Evolutionary conservation across 495 filamentous ascomycete genomes (phyloP).

Genomic region (Trichocladium uniseriatum): DNA sequence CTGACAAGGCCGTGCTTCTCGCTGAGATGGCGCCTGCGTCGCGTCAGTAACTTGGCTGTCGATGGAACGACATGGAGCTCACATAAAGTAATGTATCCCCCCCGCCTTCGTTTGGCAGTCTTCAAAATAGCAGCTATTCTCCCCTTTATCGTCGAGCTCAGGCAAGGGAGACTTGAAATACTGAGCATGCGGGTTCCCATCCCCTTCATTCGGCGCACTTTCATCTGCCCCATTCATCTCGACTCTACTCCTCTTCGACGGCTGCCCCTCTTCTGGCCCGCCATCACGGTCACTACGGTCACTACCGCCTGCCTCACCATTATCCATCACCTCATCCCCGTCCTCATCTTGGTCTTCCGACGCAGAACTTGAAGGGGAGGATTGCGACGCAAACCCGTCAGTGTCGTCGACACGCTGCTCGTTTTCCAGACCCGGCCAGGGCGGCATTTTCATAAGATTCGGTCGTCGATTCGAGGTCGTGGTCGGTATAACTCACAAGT

Average conservation of each 20-base stretch:
- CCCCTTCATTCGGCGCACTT: neutral
- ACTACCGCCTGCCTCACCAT: too few species aligned
- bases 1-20: slow-evolving; percentile 6
- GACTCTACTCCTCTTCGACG: neutral
- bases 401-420: too few species aligned
- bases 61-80: neutral
- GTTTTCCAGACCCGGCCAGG: too few species aligned
- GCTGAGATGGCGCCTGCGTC: slow-evolving; percentile 1
- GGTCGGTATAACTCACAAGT: too few species aligned
- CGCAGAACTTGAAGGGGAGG: too few species aligned
- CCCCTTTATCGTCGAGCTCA: neutral
- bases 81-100: slow-evolving; percentile 2
- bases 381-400: too few species aligned
- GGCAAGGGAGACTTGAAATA: neutral
- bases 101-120: neutral
- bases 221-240: neutral
- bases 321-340: too few species aligned
- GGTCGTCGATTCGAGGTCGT: too few species aligned
- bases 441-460: too few species aligned
- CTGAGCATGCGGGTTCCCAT: neutral
- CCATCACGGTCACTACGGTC: neutral
- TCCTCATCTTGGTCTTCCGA: too few species aligned
- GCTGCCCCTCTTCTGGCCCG: neutral
- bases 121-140: slow-evolving; percentile 9
- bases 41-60: neutral